Evolutionary conservation across 805 yeast genomes (phyloP), one percentile per base, ranked within the genome.

Genomic region (Ogataea chonburiensis): DNA sequence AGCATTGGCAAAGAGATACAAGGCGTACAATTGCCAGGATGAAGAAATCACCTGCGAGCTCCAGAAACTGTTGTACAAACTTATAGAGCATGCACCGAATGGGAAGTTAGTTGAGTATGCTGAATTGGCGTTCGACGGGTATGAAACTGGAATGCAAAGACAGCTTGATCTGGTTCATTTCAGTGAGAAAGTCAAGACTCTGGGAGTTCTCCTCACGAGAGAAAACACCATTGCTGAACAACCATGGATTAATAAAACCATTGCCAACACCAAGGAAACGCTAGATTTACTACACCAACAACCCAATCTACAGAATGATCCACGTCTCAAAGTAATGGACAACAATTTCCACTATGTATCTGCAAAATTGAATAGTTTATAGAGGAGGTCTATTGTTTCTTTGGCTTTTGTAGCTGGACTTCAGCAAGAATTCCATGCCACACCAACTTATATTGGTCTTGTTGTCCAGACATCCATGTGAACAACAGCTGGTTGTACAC

Each of bases 401-500:
- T 46, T 7, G 22, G 34, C 20, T 45, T 23, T 18, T 50, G 52
- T 28, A 56, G 43, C 17, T 58, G 53, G 19, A 76, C 60, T 46
- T 77, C 77, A 9, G 83, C 61, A 25, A 81, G 52, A 6, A 79
- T 76, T 42, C 73, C 74, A 30, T 67, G 66, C 78, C 87, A 74
- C 15, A 70, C 68, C 47, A 81, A 70, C 37, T 64, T 61, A 56
- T 76, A 89, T 20, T 73, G 67, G 17, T 71, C 62, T 17, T 75
- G 73, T n/a, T 65, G 63, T 5, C 79, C 80, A 11, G 68, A 67
- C 55, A 86, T 71, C 61, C 81, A 78, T 20, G 82, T 65, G 47
- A 91, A 71, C 44, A 89, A 64, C 45, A 83, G 76, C 64, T 87
- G 89, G 53, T 84, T 72, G 55, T 83, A 87, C 3, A 84, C 78